Conservation (phyloP, 257 asterid species). For the Solanum ossicruentum region DNA sequence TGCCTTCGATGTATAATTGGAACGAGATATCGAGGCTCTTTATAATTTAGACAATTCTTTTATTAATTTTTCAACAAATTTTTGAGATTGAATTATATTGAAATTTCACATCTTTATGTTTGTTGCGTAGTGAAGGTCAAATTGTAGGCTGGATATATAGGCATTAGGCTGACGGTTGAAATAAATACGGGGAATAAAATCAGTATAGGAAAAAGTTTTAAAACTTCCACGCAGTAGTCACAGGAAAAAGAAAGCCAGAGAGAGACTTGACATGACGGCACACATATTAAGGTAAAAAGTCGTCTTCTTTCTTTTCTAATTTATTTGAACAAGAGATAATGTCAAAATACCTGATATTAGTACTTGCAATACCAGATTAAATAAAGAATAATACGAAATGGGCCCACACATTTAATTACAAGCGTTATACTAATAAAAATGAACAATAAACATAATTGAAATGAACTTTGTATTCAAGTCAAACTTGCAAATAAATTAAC, state of each 20-base stretch:
- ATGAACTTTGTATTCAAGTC: not conserved
- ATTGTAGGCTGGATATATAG: not conserved
- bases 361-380: not conserved
- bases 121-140: not conserved
- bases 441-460: not conserved
- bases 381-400: not conserved
- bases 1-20: too few relatives aligned
- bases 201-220: not conserved
- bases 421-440: not conserved
- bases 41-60: too few relatives aligned
- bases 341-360: not conserved
- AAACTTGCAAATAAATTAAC: not conserved
- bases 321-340: not conserved
- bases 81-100: not conserved
- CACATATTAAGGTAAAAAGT: conserved; percentile 12
- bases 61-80: too few relatives aligned
- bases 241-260: not conserved
- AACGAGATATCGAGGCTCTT: too few relatives aligned
- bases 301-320: not conserved
- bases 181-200: not conserved
- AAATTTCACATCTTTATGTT: not conserved
- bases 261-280: conserved; percentile 8
- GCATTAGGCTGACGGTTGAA: not conserved
- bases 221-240: not conserved
- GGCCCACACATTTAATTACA: not conserved